Evolutionary conservation across 2,329 filamentous ascomycete species (phyloP), one percentile per base, ranked within the genome.

Genomic region (Westerdykella ornata): DNA sequence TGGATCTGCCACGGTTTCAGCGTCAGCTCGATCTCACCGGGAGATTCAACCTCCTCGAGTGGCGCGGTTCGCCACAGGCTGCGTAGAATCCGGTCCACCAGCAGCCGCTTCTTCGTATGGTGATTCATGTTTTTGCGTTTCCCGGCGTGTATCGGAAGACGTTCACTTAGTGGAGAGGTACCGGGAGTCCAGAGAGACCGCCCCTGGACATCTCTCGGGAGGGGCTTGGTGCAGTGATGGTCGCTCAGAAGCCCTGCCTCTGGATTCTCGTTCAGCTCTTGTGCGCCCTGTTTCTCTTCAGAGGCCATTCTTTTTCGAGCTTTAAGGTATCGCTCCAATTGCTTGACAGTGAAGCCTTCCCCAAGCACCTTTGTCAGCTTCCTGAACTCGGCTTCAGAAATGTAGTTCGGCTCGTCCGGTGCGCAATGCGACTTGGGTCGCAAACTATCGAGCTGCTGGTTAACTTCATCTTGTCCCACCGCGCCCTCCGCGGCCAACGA

Each of bases 1-100:
- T 44, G 36, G 20, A 61, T 40, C 38, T 66, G 60, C 62, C 62
- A 66, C 5, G 52, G 53, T 43, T 59, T 54, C 29, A 66, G 36
- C 2, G 41, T 41, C n/a, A 66, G 38, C 41, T 67, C 64, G 12
- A 66, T 39, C 44, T 66, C 61, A 14, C 63, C 63, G 17, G 56
- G 47, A 0, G 57, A 51, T 41, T 66, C 62, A 15, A 62, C 54
- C 44, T 67, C 63, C 37, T 67, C 63, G 13, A 65, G 45, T 16
- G 62, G 40, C 6, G 56, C 47, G 5, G 65, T 42, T 13, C 60
- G 51, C 63, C 63, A 67, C 3, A 56, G 43, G 28, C 53, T 50
- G 20, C 59, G 48, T n/a, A 67, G 45, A 19, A 67, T 65, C 31
- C 56, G 55, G 36, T 65, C 62, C 6, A 60, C 52, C 5, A 66